These are phyloP conservation scores for Aspergillus terreus DNA, from an alignment of 2,329 filamentous ascomycete species.

Conservation along the genomic window DNA sequence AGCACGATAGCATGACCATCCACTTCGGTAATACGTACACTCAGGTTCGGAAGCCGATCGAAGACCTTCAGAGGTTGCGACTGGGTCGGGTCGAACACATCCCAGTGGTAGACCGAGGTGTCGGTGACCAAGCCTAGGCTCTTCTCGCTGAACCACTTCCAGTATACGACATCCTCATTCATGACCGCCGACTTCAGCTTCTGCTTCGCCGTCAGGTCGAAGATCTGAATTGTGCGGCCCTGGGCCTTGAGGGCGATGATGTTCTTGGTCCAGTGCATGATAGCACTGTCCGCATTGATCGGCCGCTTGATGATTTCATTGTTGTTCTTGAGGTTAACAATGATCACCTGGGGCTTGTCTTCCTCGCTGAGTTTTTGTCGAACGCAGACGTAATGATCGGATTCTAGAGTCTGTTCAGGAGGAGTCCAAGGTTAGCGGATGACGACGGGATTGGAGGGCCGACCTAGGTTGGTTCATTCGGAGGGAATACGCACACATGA, in stretches of 20 bases:
- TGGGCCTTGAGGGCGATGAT: constrained; percentile 97
- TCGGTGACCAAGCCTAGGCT: constrained; percentile 89
- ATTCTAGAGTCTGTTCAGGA: constrained; percentile 79
- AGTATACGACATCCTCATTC: constrained; percentile 96
- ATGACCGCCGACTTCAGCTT: constrained; percentile 97
- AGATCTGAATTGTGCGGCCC: constrained; percentile 92
- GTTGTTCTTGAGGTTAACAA: constrained; percentile 94
- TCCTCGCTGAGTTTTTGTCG: constrained; percentile 87
- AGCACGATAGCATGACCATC: neutral
- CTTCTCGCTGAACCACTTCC: constrained; percentile 96
- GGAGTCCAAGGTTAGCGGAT: constrained; percentile 18
- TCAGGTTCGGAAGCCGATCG: constrained; percentile 86
- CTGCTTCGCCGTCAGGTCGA: constrained; percentile 86
- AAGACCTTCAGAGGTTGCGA: constrained; percentile 83
- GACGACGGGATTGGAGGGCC: neutral
- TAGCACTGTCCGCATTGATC: constrained; percentile 98
- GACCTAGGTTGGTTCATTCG: neutral
- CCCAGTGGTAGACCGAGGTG: constrained; percentile 92
- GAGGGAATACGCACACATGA: constrained; percentile 63
- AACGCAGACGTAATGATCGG: constrained; percentile 92
- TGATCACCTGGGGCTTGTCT: constrained; percentile 88
- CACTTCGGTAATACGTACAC: constrained; percentile 53
- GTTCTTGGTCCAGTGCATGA: constrained; percentile 97
- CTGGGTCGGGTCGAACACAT: constrained; percentile 83
- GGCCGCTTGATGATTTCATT: constrained; percentile 92